Base-by-base conservation (phyloP, 2,329 filamentous ascomycete species). In the Phaeophleospora eucalypticola region DNA sequence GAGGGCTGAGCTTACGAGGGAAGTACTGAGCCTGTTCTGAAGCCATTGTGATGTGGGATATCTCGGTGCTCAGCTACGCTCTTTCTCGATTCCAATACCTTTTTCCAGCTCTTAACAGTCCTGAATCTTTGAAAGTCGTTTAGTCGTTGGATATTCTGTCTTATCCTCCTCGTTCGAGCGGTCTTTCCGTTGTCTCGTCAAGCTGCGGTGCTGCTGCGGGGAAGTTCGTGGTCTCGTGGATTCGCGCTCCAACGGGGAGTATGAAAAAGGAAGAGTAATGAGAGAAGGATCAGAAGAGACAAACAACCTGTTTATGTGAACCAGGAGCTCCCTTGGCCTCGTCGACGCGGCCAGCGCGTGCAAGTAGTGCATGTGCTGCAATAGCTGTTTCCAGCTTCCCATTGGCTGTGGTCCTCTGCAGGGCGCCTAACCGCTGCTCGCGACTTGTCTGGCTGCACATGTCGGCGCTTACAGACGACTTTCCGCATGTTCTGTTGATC, bases 1-100 rank as follows among this genome's bases (percentile, higher is more conserved):
- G 14, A 34, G 16, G 42, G 17, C 7, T 17, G 20, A 18, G 47
- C 62, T 54, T 52, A 65, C 62, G 62, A 49, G 60, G 58, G 40
- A 56, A 65, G 51, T 63, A 65, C 41, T 64, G 62, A 19, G 50
- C 49, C 39, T 58, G 56, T n/a, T 51, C 50, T 3, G 48, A 41
- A 19, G 55, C 52, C 54, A 60, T 60, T 14, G 10, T 49, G 47
- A 10, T 17, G 19, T 29, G 24, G 12, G 24, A 29, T 29, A 6
- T 6, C 6, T 29, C 24, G 6, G 24, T 12, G 6, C 24, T 29
- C 12, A n/a, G 24, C 24, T 29, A 12, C 12, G 7, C 24, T 6
- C 24, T 29, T 12, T 29, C 12, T 29, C 12, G 24, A 7, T 12
- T 29, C 24, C 24, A 6, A 29, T n/a, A 12, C 24, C 12, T 7